A percentile compares a stretch with the other conserved stretches of the same genome.
phyloP scores from a whole-genome alignment of 768 basidiomycete species.

The Clitopilus hobsonii region DNA sequence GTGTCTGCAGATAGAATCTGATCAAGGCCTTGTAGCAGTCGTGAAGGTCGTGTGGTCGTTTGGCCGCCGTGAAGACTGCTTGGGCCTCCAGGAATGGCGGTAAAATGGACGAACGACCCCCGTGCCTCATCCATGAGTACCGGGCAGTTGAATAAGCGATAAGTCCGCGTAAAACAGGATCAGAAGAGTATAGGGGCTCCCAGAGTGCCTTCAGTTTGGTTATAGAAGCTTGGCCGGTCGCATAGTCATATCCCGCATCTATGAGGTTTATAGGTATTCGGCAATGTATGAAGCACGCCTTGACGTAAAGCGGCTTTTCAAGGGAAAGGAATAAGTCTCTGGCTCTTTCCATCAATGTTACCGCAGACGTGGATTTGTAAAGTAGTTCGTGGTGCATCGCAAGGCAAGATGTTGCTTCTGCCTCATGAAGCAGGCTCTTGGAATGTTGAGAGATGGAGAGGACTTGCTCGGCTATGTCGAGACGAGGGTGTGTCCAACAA shows the following conservation, averaged over 20 bases:
- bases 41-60: not conserved
- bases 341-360: not conserved
- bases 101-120: not conserved
- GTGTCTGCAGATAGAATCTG: not conserved
- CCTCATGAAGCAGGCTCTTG: not conserved
- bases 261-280: not conserved
- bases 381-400: not conserved
- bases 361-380: not conserved
- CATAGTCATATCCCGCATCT: not conserved
- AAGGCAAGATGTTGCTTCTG: not conserved
- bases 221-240: no score
- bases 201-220: no score
- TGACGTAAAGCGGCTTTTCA: not conserved
- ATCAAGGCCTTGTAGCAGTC: not conserved
- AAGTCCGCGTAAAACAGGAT: not conserved
- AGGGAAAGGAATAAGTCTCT: not conserved
- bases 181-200: no score
- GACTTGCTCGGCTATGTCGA: slow-evolving; percentile 6
- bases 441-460: not conserved
- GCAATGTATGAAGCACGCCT: not conserved
- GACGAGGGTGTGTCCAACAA: slow-evolving; percentile 5
- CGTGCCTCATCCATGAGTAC: not conserved
- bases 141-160: not conserved
- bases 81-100: not conserved
- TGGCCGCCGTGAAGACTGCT: not conserved